Conservation (phyloP, 225 moss, liverwort and hornwort genomes). For the Pseudoscleropodium purum region DNA sequence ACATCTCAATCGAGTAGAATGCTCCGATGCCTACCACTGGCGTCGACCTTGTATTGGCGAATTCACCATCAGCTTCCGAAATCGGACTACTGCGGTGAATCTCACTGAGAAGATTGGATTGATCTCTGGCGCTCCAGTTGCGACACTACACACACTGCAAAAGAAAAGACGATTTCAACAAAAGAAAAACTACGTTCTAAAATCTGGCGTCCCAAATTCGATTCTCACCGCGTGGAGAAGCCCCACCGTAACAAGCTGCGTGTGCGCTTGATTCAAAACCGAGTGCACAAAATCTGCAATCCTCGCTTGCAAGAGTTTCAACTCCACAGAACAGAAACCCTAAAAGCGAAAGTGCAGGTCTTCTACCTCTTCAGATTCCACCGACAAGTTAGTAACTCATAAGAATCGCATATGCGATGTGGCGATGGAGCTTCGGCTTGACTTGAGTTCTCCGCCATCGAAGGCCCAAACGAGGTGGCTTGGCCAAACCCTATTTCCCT, state of each 20-base stretch:
- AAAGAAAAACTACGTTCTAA: neutral
- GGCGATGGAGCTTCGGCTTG: neutral
- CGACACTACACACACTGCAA: neutral
- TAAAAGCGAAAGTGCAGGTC: neutral
- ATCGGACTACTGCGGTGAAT: neutral
- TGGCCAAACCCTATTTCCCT: neutral
- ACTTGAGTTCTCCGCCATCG: neutral
- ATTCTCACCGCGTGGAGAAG: neutral
- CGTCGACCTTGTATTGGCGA: neutral
- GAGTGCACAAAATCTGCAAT: neutral
- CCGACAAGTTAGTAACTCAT: neutral
- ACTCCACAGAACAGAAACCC: neutral
- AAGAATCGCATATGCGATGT: neutral
- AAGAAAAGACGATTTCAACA: neutral
- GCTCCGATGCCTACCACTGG: neutral
- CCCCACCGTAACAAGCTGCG: neutral
- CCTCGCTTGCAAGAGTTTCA: neutral
- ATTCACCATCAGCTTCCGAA: neutral
- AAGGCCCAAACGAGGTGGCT: neutral
- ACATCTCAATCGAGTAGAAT: neutral
- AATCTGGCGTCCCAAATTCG: neutral
- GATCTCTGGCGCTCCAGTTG: neutral
- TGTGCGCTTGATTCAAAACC: neutral
- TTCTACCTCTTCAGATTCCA: neutral
- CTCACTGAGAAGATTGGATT: neutral